A percentile compares a stretch with the other conserved stretches of the same genome.
Conservation (phyloP, 768 basidiomycete genomes). For the Strobilomyces confusus region DNA sequence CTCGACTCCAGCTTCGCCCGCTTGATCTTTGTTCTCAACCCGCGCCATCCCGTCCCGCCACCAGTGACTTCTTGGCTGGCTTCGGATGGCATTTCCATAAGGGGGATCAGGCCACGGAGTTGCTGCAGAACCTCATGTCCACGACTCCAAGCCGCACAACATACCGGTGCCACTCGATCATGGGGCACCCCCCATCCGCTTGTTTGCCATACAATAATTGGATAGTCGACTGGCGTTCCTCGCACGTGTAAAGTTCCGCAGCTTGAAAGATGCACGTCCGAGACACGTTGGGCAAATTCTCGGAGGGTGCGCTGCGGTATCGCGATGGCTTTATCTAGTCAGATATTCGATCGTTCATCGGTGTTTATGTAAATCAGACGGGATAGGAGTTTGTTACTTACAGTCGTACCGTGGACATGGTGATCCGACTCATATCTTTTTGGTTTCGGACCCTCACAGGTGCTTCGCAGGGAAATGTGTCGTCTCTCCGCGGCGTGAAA, state of each 20-base stretch:
- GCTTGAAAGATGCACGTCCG: constrained; percentile 83
- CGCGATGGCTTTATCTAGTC: constrained; percentile 32
- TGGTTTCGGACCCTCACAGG: no score
- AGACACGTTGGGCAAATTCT: constrained; percentile 67
- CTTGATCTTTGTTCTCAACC: constrained; percentile 63
- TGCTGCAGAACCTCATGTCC: constrained; percentile 37
- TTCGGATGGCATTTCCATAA: no score
- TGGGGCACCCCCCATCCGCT: constrained; percentile 74
- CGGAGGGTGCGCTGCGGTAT: constrained; percentile 60
- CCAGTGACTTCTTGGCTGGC: constrained; percentile 38
- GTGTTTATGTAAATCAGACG: background rate
- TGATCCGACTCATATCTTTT: no score
- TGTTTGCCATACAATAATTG: constrained; percentile 70
- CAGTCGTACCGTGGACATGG: no score
- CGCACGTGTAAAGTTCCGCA: no score
- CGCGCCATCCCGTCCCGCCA: constrained; percentile 82
- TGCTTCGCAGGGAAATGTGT: background rate
- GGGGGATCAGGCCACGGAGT: constrained; percentile 62
- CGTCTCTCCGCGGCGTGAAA: no score
- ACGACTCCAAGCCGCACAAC: background rate
- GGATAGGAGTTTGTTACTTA: no score
- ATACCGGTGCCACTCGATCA: constrained; percentile 65
- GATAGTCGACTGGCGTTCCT: no score
- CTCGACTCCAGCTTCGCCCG: constrained; percentile 33
- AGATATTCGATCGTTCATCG: constrained; percentile 9